These are phyloP conservation scores for Plasmodium relictum DNA, from an alignment of 169 alveolate species.

Conservation along the genomic window DNA sequence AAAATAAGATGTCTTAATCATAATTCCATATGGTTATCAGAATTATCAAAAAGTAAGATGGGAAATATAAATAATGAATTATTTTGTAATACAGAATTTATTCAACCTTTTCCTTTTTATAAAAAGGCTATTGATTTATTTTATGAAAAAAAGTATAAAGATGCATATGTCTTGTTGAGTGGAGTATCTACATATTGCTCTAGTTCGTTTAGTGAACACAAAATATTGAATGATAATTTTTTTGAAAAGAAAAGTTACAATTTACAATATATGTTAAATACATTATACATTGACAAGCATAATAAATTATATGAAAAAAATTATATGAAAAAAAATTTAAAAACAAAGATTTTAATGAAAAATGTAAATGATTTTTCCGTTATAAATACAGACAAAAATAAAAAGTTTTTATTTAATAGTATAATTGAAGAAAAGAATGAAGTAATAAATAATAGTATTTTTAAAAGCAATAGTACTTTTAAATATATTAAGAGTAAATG, in stretches of 20 bases:
- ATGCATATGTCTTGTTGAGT: slow-evolving; percentile 28
- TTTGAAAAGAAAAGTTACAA: slow-evolving; percentile 22
- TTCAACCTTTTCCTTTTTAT: slow-evolving; percentile 25
- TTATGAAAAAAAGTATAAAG: slow-evolving; percentile 49
- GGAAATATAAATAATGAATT: slow-evolving; percentile 1
- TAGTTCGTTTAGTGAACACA: not conserved
- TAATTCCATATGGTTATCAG: slow-evolving; percentile 51
- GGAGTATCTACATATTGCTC: slow-evolving; percentile 13
- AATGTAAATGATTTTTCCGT: not conserved
- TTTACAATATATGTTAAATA: not conserved
- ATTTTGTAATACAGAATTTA: not conserved
- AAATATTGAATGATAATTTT: slow-evolving; percentile 20
- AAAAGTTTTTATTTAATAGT: not conserved
- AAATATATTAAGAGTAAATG: slow-evolving; percentile 8
- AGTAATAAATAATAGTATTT: not conserved
- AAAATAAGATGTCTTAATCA: slow-evolving; percentile 53
- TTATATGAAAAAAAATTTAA: not conserved
- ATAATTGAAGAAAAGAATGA: not conserved
- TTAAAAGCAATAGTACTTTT: slow-evolving; percentile 4
- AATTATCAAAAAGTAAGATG: slow-evolving; percentile 29
- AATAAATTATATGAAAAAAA: not conserved
- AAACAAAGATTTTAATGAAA: not conserved
- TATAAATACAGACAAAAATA: not conserved
- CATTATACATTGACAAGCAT: not conserved
- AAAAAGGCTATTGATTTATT: slow-evolving; percentile 15